Evolutionary conservation across 768 basidiomycete species (phyloP), one percentile per base, ranked within the genome.

Genomic region (Lentinula sp.): DNA sequence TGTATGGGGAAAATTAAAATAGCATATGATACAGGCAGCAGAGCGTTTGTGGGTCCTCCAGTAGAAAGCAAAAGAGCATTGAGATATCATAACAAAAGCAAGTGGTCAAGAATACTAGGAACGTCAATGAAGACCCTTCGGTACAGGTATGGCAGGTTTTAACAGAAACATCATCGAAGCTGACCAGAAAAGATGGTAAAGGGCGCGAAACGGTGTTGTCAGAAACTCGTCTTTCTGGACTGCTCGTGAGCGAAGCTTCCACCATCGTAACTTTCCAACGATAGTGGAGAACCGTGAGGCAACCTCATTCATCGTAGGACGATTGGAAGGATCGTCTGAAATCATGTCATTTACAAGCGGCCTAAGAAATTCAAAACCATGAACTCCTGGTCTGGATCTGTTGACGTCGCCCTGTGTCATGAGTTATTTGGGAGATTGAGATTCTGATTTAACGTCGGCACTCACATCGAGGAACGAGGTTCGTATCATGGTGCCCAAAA

Each of bases 281-380:
- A 59, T 36, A 5, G 9, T 32, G 10, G 41, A 20, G 20, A 59
- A 59, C 7, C 46, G 57, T 7, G 57, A 59, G 18, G 68, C 58
- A 7, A 69, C 66, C 43, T 67, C 62, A 43, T 63, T 62, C 16
- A 66, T 68, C 2, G 57, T 65, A 6, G 67, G 68, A 9, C 67
- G 62, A 20, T 63, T 52, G 0, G 57, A 10, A 0, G 67, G 67
- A 37, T 69, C 62, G 1, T 54, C 41, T 3, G 67, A 65, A 9
- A 66, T 54, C 74, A 75, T 72, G 18, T 66, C 64, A 0, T 61
- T 36, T 12, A 65, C 60, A 4, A 69, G 56, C 2, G 63, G 39
- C 20, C 23, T 16, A 16, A 69, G 63, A 49, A 69, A 69, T 13
- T 65, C 62, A 41, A 69, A 65, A 6, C 63, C 65, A 16, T 8